Percentiles rank a stretch among this genome's conserved stretches.
These are phyloP conservation scores for Zalerion maritima DNA, from an alignment of 495 filamentous ascomycete genomes.

Conservation along the genomic window DNA sequence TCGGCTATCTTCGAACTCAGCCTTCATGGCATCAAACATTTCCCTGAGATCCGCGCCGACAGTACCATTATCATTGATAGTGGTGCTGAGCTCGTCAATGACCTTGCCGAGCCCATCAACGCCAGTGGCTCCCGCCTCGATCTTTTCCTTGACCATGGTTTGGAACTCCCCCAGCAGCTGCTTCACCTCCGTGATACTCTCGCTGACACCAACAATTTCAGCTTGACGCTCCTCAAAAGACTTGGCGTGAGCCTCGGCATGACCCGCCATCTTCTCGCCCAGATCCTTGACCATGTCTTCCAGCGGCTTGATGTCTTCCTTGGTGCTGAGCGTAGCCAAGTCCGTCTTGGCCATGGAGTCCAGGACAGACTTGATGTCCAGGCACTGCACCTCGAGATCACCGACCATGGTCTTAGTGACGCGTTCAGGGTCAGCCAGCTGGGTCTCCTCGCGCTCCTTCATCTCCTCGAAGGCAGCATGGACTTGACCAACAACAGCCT, in stretches of 20 bases:
- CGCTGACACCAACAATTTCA: conserved; percentile 34
- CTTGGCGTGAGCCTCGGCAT: conserved; percentile 60
- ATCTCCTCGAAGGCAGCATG: conserved; percentile 61
- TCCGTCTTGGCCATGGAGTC: conserved; percentile 55
- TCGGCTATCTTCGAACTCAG: conserved; percentile 67
- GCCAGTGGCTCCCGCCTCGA: conserved; percentile 35
- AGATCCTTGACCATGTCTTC: conserved; percentile 51
- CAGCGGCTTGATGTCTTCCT: conserved; percentile 38
- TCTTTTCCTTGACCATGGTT: conserved; percentile 27
- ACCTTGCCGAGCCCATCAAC: conserved; percentile 39
- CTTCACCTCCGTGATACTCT: conserved; percentile 37
- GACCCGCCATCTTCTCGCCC: conserved; percentile 49
- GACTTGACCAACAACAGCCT: conserved; percentile 60
- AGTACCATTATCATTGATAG: conserved; percentile 38
- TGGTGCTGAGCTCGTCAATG: conserved; percentile 46
- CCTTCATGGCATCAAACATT: conserved; percentile 60
- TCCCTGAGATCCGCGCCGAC: conserved; percentile 55
- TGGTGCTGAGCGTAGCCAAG: conserved; percentile 48
- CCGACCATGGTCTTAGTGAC: conserved; percentile 68
- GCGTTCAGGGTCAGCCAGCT: conserved; percentile 45
- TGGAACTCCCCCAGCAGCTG: conserved; percentile 36
- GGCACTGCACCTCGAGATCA: conserved; percentile 59
- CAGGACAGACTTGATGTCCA: conserved; percentile 63
- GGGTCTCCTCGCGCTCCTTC: conserved; percentile 49
- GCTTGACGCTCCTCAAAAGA: conserved; percentile 59